Evolutionary conservation across 2,329 filamentous ascomycete genomes (phyloP), one percentile per base, ranked within the genome.

Genomic region (Dactylonectria estremocensis): DNA sequence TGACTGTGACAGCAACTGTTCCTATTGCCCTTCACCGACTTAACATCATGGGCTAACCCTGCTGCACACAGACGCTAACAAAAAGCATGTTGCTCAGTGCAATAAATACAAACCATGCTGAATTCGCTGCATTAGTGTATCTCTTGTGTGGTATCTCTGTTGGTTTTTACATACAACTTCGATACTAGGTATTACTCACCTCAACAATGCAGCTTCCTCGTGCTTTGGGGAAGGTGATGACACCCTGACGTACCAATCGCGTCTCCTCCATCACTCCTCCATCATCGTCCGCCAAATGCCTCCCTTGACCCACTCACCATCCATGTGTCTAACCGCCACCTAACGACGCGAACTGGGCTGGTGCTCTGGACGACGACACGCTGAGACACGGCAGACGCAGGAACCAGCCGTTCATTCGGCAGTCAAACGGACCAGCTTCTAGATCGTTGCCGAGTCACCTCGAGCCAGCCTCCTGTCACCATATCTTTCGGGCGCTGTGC

Each of bases 371-470:
- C 33, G 46, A 63, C 49, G 7, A 10, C 14, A 33, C 54, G 18
- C 33, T 48, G 52, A 40, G 48, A 48, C 20, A 54, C 49, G 22
- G 31, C 53, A 45, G 35, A 64, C 58, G 60, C 63, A 60, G 64
- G 60, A 64, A 67, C 61, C n/a, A 59, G 35, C 31, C 35, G n/a
- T 56, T 18, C 13, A 31, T 24, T 56, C 46, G 35, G 31, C 35
- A 35, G 43, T 37, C 37, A 35, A 31, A 48, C 20, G 28, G n/a
- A 18, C 40, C 43, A 31, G 37, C 40, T 50, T 43, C 33, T 45
- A 40, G 22, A n/a, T 37, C n/a, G n/a, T 46, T 16, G 13, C 22
- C 13, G 46, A 53, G 9, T n/a, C 11, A 14, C 9, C 52, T 28
- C 53, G 3, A 48, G 16, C 4, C 49, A 13, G 20, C 22, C 14